Base-by-base conservation (phyloP, 1,139 yeast genomes). In the Casaregolazyma suthepensis region DNA sequence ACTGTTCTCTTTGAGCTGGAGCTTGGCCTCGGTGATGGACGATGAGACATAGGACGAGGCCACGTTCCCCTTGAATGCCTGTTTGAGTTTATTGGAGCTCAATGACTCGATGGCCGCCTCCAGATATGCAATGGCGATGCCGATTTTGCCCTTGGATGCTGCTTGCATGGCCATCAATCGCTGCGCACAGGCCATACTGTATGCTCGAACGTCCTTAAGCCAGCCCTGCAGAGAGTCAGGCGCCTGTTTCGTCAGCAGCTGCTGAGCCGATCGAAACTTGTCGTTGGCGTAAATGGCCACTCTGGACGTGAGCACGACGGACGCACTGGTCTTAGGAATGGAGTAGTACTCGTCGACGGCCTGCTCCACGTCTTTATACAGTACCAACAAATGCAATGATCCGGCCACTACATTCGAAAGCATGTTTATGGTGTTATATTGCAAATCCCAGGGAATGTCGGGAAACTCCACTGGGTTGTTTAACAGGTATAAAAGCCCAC, bases 231-330 rank as follows among this genome's bases (percentile, higher is more conserved):
- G 52, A 1, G 61, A 53, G 17, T 59, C 63, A 31, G 54, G 40
- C 1, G 55, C 45, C 15, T 45, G 35, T 19, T 47, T 31, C 35
- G 56, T 52, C 5, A 60, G 54, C 42, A 62, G 49, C 37, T 66
- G 65, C 15, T 57, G 51, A 3, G 72, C 67, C 2, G 67, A 55
- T 3, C 64, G 61, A 46, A 66, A 67, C 57, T 64, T 64, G 31
- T 68, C 71, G 22, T 63, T 60, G 0, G 72, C 71, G 54, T 54
- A 68, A n/a, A 70, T 63, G 1, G 72, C 65, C 1, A 69, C 64
- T 10, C 73, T 60, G 15, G 63, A 54, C 49, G 68, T 61, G 13
- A 70, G 59, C 1, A 65, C 57, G 9, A 67, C 61, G 5, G 70
- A 64, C 1, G 62, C 57, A 15, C 54, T 45, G 31, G 60, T 20